Evolutionary conservation across 805 yeast genomes (phyloP).

Genomic region (Wickerhamiella lipophila): DNA sequence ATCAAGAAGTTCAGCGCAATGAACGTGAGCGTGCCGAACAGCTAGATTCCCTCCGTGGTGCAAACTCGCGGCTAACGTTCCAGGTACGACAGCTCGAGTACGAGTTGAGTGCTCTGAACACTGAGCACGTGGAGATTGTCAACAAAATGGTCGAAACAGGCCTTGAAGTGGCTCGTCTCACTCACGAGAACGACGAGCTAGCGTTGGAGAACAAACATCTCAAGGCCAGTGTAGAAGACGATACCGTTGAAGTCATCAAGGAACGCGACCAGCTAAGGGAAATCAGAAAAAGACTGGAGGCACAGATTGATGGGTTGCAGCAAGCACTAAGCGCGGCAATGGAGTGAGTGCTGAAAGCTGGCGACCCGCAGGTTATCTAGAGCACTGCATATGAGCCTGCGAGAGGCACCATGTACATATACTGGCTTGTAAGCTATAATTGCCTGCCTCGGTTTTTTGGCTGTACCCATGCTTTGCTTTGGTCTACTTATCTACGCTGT

Average conservation of each 20-base stretch:
- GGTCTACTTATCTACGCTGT: too few species aligned
- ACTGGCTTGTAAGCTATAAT: too few species aligned
- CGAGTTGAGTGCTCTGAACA: constrained; percentile 52
- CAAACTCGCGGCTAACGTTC: constrained; percentile 60
- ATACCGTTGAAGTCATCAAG: constrained; percentile 13
- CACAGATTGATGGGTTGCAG: constrained; percentile 21
- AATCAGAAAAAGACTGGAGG: constrained; percentile 17
- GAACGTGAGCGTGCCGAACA: constrained; percentile 57
- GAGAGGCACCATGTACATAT: too few species aligned
- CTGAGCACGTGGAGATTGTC: constrained; percentile 76
- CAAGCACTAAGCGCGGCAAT: constrained; percentile 17
- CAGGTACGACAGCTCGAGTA: constrained; percentile 64
- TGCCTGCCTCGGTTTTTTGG: too few species aligned
- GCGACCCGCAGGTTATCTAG: too few species aligned
- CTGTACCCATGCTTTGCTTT: too few species aligned
- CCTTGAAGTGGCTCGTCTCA: constrained; percentile 57
- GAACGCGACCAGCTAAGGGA: constrained; percentile 17
- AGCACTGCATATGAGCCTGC: too few species aligned
- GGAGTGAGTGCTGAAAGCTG: not conserved
- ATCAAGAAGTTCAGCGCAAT: constrained; percentile 51
- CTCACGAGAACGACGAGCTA: constrained; percentile 61
- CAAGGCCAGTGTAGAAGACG: constrained; percentile 13
- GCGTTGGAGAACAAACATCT: constrained; percentile 14
- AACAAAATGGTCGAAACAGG: constrained; percentile 77
- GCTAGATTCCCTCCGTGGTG: constrained; percentile 42